Conservation (phyloP, 75 land plant genomes). For the Pinus taeda region DNA sequence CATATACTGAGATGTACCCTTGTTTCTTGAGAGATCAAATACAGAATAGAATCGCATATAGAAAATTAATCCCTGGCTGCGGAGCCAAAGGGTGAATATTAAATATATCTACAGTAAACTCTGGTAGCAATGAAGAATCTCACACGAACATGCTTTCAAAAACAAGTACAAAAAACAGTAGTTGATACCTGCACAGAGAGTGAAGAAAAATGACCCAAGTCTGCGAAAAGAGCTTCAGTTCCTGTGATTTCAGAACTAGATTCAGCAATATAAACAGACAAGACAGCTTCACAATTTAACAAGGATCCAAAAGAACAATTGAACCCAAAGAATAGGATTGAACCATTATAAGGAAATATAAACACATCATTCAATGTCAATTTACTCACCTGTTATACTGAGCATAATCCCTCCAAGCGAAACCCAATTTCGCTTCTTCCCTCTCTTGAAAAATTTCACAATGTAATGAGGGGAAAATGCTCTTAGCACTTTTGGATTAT, state of each 20-base stretch:
- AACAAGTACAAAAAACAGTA: background rate
- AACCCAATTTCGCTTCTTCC: slow-evolving; percentile 49
- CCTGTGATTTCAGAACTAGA: slow-evolving; percentile 9
- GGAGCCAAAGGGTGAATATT: background rate
- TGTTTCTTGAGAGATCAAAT: background rate
- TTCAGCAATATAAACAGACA: background rate
- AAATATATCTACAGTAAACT: background rate
- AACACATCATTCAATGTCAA: background rate
- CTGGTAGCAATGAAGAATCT: too few species aligned
- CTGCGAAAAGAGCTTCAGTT: slow-evolving; percentile 27
- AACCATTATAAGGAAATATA: background rate
- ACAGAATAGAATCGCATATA: background rate
- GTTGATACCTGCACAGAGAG: slow-evolving; percentile 17
- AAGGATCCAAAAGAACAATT: background rate
- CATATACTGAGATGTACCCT: background rate
- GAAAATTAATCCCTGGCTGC: background rate
- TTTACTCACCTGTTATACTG: slow-evolving; percentile 54
- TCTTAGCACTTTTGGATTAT: slow-evolving; percentile 38
- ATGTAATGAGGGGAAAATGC: slow-evolving; percentile 64
- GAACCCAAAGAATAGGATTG: background rate
- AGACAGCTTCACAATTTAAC: background rate
- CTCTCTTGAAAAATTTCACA: slow-evolving; percentile 39
- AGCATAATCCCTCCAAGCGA: slow-evolving; percentile 80
- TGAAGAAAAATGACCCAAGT: slow-evolving; percentile 28
- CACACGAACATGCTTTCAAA: background rate